phyloP scores from a whole-genome alignment of 352 stramenopile species.

The Pythium aquatile region DNA sequence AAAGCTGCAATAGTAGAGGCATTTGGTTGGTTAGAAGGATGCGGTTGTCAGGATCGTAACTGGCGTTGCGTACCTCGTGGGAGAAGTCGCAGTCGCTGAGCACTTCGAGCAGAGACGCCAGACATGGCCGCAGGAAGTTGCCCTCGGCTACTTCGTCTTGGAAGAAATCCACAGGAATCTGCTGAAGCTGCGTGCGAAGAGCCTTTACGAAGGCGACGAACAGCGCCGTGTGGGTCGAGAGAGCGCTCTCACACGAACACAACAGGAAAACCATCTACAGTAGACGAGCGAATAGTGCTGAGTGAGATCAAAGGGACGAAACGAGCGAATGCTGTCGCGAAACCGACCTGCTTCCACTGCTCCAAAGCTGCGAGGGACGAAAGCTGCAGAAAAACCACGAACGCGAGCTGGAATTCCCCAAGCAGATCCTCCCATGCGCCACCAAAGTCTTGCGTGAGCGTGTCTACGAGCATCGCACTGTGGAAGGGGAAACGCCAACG shows the following conservation, averaged over 20 bases:
- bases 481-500: not conserved
- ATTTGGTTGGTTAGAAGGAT: not conserved
- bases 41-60: not conserved
- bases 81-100: constrained; percentile 25
- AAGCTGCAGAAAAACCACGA: constrained; percentile 92
- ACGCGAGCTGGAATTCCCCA: constrained; percentile 93
- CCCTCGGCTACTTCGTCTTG: constrained; percentile 16
- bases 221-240: constrained; percentile 22
- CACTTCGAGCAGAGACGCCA: constrained; percentile 33
- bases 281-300: too few species aligned
- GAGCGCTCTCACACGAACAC: constrained; percentile 33
- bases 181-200: constrained; percentile 33
- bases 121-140: constrained; percentile 22
- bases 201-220: constrained; percentile 33
- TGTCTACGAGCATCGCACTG: constrained; percentile 47
- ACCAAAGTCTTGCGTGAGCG: constrained; percentile 26
- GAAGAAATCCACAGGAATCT: constrained; percentile 30
- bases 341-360: constrained; percentile 84
- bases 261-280: constrained; percentile 35
- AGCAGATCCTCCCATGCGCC: constrained; percentile 77
- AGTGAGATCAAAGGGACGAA: too few species aligned
- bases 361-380: constrained; percentile 91
- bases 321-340: not conserved
- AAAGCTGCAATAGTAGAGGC: constrained; percentile 4
- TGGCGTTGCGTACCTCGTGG: constrained; percentile 3